These are phyloP conservation scores for Lignosus rhinocerotis DNA, from an alignment of 1,284 basidiomycete species.

Conservation along the genomic window DNA sequence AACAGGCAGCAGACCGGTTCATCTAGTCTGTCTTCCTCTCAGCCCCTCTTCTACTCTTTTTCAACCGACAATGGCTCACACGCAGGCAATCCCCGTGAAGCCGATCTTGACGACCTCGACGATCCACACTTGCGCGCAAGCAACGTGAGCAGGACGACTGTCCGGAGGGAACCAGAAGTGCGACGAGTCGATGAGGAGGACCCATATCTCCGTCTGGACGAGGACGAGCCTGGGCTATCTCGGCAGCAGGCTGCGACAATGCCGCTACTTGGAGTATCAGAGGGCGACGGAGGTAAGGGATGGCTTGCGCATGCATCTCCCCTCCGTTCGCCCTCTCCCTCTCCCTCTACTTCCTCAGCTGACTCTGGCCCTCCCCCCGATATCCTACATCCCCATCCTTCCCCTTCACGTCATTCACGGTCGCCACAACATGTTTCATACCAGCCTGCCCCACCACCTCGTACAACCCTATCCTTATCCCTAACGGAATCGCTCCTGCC, in stretches of 20 bases:
- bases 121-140: slow-evolving; percentile 67
- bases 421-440: slow-evolving; percentile 28
- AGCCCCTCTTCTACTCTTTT: slow-evolving; percentile 82
- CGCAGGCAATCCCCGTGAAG: slow-evolving; percentile 46
- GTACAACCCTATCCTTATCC: slow-evolving; percentile 52
- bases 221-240: slow-evolving; percentile 43
- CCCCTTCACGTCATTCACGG: slow-evolving; percentile 28
- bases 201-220: slow-evolving; percentile 74
- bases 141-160: slow-evolving; percentile 32
- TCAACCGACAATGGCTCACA: slow-evolving; percentile 70
- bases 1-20: slow-evolving; percentile 48
- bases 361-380: slow-evolving; percentile 47
- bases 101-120: slow-evolving; percentile 66
- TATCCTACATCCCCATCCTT: slow-evolving; percentile 30
- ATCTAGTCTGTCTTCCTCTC: slow-evolving; percentile 56
- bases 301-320: slow-evolving; percentile 70
- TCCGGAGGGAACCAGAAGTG: slow-evolving; percentile 30
- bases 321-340: slow-evolving; percentile 50
- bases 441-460: slow-evolving; percentile 35
- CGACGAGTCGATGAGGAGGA: slow-evolving; percentile 60
- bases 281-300: slow-evolving; percentile 47
- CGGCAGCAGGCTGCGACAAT: slow-evolving; percentile 47
- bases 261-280: slow-evolving; percentile 47
- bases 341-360: slow-evolving; percentile 47
- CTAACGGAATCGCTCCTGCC: slow-evolving; percentile 75